Evolutionary conservation across 805 yeast species (phyloP).

Genomic region (Saccharomyces mikatae): DNA sequence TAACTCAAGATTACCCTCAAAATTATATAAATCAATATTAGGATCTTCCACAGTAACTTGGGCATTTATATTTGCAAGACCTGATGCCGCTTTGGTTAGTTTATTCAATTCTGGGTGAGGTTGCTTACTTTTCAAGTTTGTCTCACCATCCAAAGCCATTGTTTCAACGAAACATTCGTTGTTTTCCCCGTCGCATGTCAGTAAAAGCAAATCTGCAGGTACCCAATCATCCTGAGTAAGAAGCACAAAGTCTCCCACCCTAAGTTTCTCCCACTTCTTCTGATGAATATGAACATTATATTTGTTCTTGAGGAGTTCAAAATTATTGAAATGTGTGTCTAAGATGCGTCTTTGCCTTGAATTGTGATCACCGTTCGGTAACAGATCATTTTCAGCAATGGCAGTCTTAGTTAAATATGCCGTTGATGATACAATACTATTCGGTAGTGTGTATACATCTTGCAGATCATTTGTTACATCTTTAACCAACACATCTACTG

Average conservation of each 20-base stretch:
- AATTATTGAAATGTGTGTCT: conserved; percentile 18
- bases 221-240: conserved; percentile 80
- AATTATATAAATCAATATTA: conserved; percentile 81
- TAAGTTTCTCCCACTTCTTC: conserved; percentile 61
- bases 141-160: conserved; percentile 96
- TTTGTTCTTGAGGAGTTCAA: conserved; percentile 11
- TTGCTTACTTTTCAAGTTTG: conserved; percentile 69
- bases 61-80: conserved; percentile 43
- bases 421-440: neutral
- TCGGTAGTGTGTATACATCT: conserved; percentile 4
- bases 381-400: neutral
- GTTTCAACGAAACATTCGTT: conserved; percentile 79
- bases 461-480: conserved; percentile 1
- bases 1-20: conserved; percentile 64
- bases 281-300: conserved; percentile 20
- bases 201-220: conserved; percentile 80
- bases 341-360: neutral
- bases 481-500: conserved; percentile 33
- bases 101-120: conserved; percentile 61
- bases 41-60: conserved; percentile 79
- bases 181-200: conserved; percentile 55
- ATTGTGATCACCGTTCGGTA: neutral
- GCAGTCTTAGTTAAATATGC: neutral
- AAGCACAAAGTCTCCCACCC: conserved; percentile 80
- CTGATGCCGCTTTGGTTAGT: conserved; percentile 40